These are phyloP conservation scores for Dendrothele bispora DNA, from an alignment of 768 basidiomycete genomes.

Conservation along the genomic window DNA sequence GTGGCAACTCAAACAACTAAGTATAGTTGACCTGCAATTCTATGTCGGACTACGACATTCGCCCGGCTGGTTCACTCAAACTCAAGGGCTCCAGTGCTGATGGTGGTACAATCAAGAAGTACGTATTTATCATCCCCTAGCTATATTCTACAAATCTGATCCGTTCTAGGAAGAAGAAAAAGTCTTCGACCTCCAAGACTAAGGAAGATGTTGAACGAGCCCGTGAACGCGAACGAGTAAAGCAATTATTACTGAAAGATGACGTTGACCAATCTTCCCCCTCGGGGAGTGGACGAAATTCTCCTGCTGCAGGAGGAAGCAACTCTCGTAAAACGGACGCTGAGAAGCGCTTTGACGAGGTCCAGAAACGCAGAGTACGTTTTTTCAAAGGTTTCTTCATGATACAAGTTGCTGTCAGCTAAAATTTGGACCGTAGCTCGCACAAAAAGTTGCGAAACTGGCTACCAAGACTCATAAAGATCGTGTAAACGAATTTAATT, in stretches of 20 bases:
- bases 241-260: slow-evolving; percentile 51
- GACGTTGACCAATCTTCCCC: slow-evolving; percentile 45
- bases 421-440: slow-evolving; percentile 48
- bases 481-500: slow-evolving; percentile 86
- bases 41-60: slow-evolving; percentile 87
- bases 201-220: slow-evolving; percentile 38
- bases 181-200: slow-evolving; percentile 54
- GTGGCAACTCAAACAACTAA: too few species aligned
- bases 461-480: slow-evolving; percentile 92
- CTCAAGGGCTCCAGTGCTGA: slow-evolving; percentile 81
- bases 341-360: slow-evolving; percentile 84
- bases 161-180: slow-evolving; percentile 80
- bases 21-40: slow-evolving; percentile 15
- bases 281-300: slow-evolving; percentile 58
- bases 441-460: slow-evolving; percentile 70
- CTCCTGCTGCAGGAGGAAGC: slow-evolving; percentile 54
- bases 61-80: slow-evolving; percentile 86
- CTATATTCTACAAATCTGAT: slow-evolving; percentile 9
- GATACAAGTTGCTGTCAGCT: background rate
- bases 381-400: background rate
- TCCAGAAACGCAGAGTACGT: slow-evolving; percentile 77
- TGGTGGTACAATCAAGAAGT: slow-evolving; percentile 86
- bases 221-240: slow-evolving; percentile 45
- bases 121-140: slow-evolving; percentile 20
- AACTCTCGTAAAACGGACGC: slow-evolving; percentile 75